Conservation (phyloP, 2,329 filamentous ascomycete genomes). For the Taxawa tesnikishii region DNA sequence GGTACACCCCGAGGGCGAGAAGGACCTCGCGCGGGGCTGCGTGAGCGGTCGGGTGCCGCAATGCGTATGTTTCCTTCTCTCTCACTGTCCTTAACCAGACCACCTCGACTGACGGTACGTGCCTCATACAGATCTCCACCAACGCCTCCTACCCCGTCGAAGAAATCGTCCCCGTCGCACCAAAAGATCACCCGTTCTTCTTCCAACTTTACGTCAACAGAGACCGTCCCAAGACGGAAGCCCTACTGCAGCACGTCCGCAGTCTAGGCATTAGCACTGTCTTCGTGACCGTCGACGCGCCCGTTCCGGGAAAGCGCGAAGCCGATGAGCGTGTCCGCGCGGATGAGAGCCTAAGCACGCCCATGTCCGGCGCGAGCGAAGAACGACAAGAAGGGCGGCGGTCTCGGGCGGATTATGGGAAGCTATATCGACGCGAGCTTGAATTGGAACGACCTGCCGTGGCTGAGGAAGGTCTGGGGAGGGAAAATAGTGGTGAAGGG, state of each 20-base stretch:
- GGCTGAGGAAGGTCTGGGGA: conserved; percentile 27
- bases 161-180: conserved; percentile 16
- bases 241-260: conserved; percentile 35
- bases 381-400: conserved; percentile 43
- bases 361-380: conserved; percentile 39
- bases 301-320: conserved; percentile 43
- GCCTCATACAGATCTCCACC: conserved; percentile 14
- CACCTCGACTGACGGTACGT: no score
- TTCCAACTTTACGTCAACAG: conserved; percentile 54
- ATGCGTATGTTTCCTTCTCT: conserved; percentile 9
- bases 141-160: conserved; percentile 20
- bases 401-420: conserved; percentile 44
- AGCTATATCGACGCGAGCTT: conserved; percentile 45
- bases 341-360: conserved; percentile 34
- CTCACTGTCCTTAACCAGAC: no score
- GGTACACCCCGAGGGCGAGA: conserved; percentile 25
- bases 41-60: conserved; percentile 15
- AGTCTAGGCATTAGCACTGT: conserved; percentile 38
- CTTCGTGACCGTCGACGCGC: conserved; percentile 48
- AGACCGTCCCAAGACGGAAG: conserved; percentile 38
- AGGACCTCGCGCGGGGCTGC: conserved; percentile 20
- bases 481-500: conserved; percentile 33
- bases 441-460: conserved; percentile 35
- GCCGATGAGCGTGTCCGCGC: conserved; percentile 34
- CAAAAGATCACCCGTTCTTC: conserved; percentile 28